These are phyloP conservation scores for Rhodotorula sphaerocarpa DNA, from an alignment of 768 basidiomycete genomes.

Conservation along the genomic window DNA sequence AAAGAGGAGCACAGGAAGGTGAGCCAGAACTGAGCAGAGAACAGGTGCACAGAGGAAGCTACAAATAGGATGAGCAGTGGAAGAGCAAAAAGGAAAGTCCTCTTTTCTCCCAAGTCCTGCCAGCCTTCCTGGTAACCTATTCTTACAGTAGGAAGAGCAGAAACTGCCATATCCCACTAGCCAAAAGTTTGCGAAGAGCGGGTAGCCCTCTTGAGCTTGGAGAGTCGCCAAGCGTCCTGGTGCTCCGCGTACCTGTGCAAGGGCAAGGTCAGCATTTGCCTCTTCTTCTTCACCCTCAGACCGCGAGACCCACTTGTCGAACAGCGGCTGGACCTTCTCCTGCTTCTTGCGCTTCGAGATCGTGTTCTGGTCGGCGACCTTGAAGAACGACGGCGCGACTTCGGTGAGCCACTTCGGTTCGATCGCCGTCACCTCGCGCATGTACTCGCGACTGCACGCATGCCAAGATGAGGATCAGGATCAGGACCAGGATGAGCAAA, in stretches of 20 bases:
- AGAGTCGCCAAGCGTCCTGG: conserved; percentile 66
- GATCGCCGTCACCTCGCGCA: conserved; percentile 65
- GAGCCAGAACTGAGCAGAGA: too few relatives aligned
- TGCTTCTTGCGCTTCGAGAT: conserved; percentile 92
- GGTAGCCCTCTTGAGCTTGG: conserved; percentile 82
- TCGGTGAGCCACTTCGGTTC: conserved; percentile 99
- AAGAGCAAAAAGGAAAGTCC: too few relatives aligned
- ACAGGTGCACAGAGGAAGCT: too few relatives aligned
- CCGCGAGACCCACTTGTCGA: conserved; percentile 65
- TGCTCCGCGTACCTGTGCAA: conserved; percentile 55
- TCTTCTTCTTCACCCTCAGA: too few relatives aligned
- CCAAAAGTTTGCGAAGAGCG: conserved; percentile 91
- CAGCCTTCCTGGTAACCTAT: too few relatives aligned
- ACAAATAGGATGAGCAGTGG: too few relatives aligned
- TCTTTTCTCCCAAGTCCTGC: too few relatives aligned
- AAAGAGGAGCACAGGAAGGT: too few relatives aligned
- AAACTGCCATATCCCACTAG: conserved; percentile 42
- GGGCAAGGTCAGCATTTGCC: neutral
- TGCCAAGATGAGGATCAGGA: too few relatives aligned
- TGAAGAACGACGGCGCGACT: conserved; percentile 90
- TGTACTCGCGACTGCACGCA: conserved; percentile 40
- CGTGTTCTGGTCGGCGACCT: conserved; percentile 93
- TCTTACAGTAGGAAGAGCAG: too few relatives aligned
- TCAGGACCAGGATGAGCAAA: too few relatives aligned
- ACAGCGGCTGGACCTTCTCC: conserved; percentile 90